A percentile compares a stretch with the other conserved stretches of the same genome.
phyloP scores from a whole-genome alignment of 441 rosid genomes.

The Euphorbia celastroides region DNA sequence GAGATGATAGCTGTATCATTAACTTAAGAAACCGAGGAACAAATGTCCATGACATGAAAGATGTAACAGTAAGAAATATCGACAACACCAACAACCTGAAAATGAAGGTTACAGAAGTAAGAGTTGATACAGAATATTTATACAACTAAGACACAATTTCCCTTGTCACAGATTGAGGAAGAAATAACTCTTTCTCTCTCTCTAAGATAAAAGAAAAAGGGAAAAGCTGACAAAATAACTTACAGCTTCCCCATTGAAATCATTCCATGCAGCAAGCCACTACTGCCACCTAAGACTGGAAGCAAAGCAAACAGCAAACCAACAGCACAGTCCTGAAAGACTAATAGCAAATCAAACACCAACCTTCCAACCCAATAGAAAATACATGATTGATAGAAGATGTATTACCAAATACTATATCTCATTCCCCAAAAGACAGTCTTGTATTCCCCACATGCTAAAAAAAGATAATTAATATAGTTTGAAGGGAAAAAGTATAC shows the following conservation, averaged over 20 bases:
- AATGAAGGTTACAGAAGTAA: conserved; percentile 18
- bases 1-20: conserved; percentile 93
- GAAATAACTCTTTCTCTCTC: not conserved
- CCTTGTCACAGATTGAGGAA: not conserved
- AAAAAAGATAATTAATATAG: not conserved
- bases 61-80: conserved; percentile 64
- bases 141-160: not conserved
- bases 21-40: conserved; percentile 94
- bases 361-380: conserved; percentile 15
- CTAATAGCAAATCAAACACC: conserved; percentile 19
- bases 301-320: conserved; percentile 93
- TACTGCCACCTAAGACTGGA: conserved; percentile 93
- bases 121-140: conserved; percentile 11
- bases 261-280: conserved; percentile 80
- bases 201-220: not conserved
- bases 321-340: conserved; percentile 81
- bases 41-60: conserved; percentile 83
- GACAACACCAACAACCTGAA: conserved; percentile 78
- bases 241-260: conserved; percentile 93
- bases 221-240: conserved; percentile 28
- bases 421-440: not conserved
- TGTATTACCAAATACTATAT: conserved; percentile 9
- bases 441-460: not conserved
- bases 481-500: not conserved
- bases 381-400: conserved; percentile 10